These are phyloP conservation scores for Arbutus unedo DNA, from an alignment of 148 eudicot species.

Conservation along the genomic window DNA sequence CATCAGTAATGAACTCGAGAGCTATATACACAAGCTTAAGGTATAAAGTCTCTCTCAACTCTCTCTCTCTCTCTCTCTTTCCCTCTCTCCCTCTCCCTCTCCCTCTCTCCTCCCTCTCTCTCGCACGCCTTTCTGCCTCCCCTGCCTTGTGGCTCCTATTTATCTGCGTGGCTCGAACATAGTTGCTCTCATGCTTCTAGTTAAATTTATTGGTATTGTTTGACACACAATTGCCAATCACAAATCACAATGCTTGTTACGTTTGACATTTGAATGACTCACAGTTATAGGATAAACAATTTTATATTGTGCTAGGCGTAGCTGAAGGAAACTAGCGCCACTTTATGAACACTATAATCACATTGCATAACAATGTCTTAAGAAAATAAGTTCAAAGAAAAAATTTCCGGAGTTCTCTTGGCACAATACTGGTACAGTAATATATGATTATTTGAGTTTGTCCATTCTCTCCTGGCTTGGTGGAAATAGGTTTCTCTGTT, in stretches of 20 bases:
- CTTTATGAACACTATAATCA: no score
- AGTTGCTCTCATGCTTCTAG: background rate
- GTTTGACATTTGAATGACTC: background rate
- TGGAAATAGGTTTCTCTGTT: background rate
- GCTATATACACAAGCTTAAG: conserved; percentile 66
- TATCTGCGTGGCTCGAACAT: background rate
- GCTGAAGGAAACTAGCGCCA: no score
- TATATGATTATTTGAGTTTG: background rate
- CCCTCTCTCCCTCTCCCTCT: no score
- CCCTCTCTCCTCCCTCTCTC: no score
- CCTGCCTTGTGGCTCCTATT: background rate
- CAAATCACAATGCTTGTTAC: background rate
- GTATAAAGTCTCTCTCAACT: conserved; percentile 21
- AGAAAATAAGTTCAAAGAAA: background rate
- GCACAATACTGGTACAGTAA: background rate
- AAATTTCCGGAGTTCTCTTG: background rate
- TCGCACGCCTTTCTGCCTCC: no score
- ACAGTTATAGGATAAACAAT: background rate
- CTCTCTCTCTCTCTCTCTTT: no score
- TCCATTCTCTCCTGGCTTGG: background rate
- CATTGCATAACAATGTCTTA: background rate
- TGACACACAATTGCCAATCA: background rate
- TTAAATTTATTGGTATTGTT: background rate
- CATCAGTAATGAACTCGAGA: conserved; percentile 52
- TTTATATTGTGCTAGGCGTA: background rate